These are phyloP conservation scores for Metschnikowia santaceciliae DNA, from an alignment of 805 yeast genomes.

Conservation along the genomic window DNA sequence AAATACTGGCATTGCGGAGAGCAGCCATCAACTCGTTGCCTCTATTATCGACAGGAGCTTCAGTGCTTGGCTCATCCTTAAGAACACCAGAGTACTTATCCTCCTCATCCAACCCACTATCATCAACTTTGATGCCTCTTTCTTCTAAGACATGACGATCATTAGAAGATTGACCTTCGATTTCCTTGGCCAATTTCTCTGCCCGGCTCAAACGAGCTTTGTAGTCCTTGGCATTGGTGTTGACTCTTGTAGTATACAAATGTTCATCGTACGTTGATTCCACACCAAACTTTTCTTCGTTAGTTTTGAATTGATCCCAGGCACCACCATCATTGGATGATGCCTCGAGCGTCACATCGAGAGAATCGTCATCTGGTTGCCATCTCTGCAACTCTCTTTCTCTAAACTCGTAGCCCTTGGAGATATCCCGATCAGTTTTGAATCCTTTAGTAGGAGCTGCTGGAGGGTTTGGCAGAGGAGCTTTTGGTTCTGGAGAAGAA, in stretches of 20 bases:
- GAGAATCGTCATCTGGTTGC: slow-evolving; percentile 63
- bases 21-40: slow-evolving; percentile 49
- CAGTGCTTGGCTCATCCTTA: slow-evolving; percentile 3
- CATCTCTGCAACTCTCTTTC: slow-evolving; percentile 81
- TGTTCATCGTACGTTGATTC: slow-evolving; percentile 81
- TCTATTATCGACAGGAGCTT: slow-evolving; percentile 47
- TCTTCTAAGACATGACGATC: slow-evolving; percentile 89
- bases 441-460: slow-evolving; percentile 31
- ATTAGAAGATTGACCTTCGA: slow-evolving; percentile 61
- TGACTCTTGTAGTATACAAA: slow-evolving; percentile 75
- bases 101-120: slow-evolving; percentile 89
- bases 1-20: slow-evolving; percentile 29
- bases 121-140: slow-evolving; percentile 74
- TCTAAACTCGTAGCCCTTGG: slow-evolving; percentile 41
- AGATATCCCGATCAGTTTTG: slow-evolving; percentile 83
- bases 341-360: slow-evolving; percentile 36
- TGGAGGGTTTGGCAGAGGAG: not conserved
- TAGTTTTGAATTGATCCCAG: slow-evolving; percentile 97
- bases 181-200: slow-evolving; percentile 75
- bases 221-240: slow-evolving; percentile 72
- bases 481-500: slow-evolving; percentile 1
- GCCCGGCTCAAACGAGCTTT: slow-evolving; percentile 63
- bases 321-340: slow-evolving; percentile 20
- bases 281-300: slow-evolving; percentile 84
- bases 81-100: slow-evolving; percentile 86